phyloP scores from a whole-genome alignment of 257 asterid species.

The Forsythia suspensa region DNA sequence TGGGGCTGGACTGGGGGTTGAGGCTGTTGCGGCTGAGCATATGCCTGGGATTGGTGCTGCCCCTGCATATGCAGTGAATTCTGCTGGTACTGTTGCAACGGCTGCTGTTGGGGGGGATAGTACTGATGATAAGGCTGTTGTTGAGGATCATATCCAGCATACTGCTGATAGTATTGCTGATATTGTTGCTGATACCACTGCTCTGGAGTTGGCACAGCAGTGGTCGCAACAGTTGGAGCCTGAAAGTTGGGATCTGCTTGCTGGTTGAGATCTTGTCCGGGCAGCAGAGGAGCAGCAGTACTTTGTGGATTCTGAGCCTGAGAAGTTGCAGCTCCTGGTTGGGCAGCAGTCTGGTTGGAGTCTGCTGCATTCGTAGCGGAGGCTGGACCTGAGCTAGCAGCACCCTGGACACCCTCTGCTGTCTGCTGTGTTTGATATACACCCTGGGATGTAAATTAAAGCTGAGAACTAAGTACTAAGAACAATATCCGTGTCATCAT shows the following conservation, averaged over 20 bases:
- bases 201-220: constrained; percentile 54
- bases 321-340: constrained; percentile 46
- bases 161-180: constrained; percentile 91
- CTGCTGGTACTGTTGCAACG: constrained; percentile 62
- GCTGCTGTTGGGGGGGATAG: constrained; percentile 62
- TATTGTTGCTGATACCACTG: constrained; percentile 89
- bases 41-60: constrained; percentile 55
- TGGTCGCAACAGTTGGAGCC: constrained; percentile 43
- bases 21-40: constrained; percentile 37
- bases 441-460: constrained; percentile 47
- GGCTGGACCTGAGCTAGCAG: constrained; percentile 43
- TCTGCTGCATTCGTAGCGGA: constrained; percentile 38
- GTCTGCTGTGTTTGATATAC: constrained; percentile 65
- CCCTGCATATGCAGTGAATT: constrained; percentile 49
- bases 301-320: constrained; percentile 55
- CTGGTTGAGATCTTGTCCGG: constrained; percentile 55
- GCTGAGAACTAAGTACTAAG: constrained; percentile 3
- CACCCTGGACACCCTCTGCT: constrained; percentile 35
- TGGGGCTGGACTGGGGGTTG: constrained; percentile 37
- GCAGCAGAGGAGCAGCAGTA: constrained; percentile 40
- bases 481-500: not conserved
- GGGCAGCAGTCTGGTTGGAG: constrained; percentile 43
- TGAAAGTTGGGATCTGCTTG: constrained; percentile 50
- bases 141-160: constrained; percentile 66
- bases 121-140: constrained; percentile 67